Evolutionary conservation across 179 eudicot species (phyloP).

Genomic region (Silene noctiflora): DNA sequence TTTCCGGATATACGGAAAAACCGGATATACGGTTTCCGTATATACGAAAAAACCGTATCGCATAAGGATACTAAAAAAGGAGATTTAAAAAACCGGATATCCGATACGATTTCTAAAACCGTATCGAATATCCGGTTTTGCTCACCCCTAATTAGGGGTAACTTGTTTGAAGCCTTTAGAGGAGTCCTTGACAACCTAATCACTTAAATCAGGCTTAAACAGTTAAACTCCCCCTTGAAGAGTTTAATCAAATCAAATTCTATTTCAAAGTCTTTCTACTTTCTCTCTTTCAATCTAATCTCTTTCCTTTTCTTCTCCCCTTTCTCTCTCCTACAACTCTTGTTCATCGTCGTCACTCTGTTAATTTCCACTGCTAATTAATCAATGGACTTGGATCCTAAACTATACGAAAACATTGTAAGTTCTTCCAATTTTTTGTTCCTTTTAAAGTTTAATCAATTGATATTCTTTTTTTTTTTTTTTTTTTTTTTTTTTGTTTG

Average conservation of each 20-base stretch:
- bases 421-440: conserved; percentile 20
- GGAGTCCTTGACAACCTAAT: too few relatives aligned
- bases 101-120: too few relatives aligned
- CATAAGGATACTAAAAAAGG: too few relatives aligned
- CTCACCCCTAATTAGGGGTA: too few relatives aligned
- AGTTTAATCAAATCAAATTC: background rate
- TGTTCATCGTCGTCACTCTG: background rate
- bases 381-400: conserved; percentile 62
- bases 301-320: background rate
- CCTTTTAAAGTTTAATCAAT: background rate
- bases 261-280: background rate
- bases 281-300: background rate
- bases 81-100: too few relatives aligned
- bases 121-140: too few relatives aligned
- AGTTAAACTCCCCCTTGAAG: background rate
- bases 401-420: conserved; percentile 58
- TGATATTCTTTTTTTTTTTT: background rate
- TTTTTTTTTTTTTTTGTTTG: background rate
- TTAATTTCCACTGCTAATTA: background rate
- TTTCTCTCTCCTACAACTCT: background rate
- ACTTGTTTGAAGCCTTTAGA: too few relatives aligned
- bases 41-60: too few relatives aligned
- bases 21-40: too few relatives aligned
- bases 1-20: too few relatives aligned
- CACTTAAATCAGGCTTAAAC: too few relatives aligned